phyloP scores from a whole-genome alignment of 495 filamentous ascomycete genomes.

The Aspergillus baeticus region DNA sequence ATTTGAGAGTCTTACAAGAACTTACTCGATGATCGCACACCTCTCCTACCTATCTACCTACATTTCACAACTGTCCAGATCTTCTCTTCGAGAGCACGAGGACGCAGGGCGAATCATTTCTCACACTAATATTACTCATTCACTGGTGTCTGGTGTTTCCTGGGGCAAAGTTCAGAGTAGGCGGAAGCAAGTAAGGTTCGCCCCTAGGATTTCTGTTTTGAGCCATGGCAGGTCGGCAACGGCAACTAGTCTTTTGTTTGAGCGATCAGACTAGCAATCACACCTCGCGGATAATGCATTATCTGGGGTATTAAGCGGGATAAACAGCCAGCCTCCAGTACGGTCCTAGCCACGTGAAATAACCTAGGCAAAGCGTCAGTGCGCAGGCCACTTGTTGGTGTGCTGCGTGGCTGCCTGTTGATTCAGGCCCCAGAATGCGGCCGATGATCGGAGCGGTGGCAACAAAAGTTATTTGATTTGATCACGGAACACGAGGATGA shows the following conservation, averaged over 20 bases:
- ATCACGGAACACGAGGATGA: no score
- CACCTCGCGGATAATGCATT: not conserved
- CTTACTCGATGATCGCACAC: no score
- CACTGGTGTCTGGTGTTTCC: no score
- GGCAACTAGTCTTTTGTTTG: not conserved
- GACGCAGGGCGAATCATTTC: no score
- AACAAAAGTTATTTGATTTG: constrained; percentile 26
- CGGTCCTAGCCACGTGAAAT: not conserved
- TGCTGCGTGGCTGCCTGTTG: not conserved
- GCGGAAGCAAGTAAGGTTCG: no score
- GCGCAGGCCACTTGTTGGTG: not conserved
- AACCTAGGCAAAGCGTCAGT: not conserved
- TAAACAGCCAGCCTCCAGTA: not conserved
- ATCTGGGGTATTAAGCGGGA: constrained; percentile 2
- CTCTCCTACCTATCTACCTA: no score
- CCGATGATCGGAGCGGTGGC: constrained; percentile 38
- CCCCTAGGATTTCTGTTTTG: not conserved
- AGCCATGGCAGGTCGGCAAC: not conserved
- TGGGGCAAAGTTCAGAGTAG: no score
- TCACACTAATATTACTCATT: no score
- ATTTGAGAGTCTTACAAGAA: no score
- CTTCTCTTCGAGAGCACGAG: no score
- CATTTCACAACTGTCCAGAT: not conserved
- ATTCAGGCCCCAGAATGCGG: constrained; percentile 1
- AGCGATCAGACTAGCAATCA: not conserved